phyloP scores from a whole-genome alignment of 164 flowering plant species.

The Chloranthus sessilifolius region DNA sequence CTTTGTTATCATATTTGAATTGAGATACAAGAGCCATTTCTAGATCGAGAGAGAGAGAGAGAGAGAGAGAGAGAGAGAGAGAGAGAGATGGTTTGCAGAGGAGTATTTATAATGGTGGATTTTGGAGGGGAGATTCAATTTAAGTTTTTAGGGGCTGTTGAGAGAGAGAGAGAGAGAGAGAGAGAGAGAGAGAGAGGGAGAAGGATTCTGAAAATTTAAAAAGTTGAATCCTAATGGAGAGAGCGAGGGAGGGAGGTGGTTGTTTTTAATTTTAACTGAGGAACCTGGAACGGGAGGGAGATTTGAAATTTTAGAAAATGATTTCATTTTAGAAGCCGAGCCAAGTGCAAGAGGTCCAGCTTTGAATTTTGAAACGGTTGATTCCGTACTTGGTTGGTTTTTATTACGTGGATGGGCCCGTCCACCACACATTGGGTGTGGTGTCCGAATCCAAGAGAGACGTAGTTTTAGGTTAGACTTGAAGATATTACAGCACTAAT shows the following conservation, averaged over 20 bases:
- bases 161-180: not conserved
- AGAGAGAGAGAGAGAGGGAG: not conserved
- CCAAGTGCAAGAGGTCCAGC: not conserved
- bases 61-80: constrained; percentile 2
- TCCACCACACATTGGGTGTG: not conserved
- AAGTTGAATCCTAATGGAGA: too few species aligned
- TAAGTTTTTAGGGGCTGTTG: not conserved
- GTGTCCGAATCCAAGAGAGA: not conserved
- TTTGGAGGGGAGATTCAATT: constrained; percentile 14
- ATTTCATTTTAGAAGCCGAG: not conserved
- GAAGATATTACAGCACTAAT: too few species aligned
- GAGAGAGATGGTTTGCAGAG: not conserved
- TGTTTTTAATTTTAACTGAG: too few species aligned
- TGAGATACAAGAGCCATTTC: not conserved
- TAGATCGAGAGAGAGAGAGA: constrained; percentile 11
- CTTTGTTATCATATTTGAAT: constrained; percentile 4
- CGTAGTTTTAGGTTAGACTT: too few species aligned
- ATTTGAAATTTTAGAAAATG: constrained; percentile 7
- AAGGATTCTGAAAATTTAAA: not conserved
- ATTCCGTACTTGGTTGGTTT: not conserved
- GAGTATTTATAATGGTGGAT: constrained; percentile 12
- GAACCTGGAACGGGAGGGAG: too few species aligned
- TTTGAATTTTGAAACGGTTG: not conserved
- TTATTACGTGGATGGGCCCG: too few species aligned
- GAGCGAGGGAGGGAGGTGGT: too few species aligned